Evolutionary conservation across 768 basidiomycete species (phyloP).

Genomic region (Lepiota brunneoincarnata): DNA sequence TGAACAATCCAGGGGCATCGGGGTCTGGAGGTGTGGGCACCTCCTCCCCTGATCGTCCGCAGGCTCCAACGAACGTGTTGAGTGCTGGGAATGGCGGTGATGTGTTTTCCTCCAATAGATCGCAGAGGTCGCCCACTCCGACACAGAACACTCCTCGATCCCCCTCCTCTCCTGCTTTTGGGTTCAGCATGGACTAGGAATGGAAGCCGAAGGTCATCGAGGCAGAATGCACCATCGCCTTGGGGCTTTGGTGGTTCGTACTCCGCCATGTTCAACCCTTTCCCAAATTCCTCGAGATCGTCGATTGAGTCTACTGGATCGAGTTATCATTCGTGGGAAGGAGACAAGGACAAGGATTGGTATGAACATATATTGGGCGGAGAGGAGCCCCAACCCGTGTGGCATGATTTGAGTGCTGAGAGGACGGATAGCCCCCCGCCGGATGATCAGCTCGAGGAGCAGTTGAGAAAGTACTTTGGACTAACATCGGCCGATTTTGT

Average conservation of each 20-base stretch:
- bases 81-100: neutral
- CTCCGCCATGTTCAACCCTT: slow-evolving; percentile 63
- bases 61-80: neutral
- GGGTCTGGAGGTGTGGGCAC: neutral
- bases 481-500: slow-evolving; percentile 68
- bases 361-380: slow-evolving; percentile 50
- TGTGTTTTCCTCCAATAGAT: slow-evolving; percentile 10
- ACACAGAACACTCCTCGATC: slow-evolving; percentile 57
- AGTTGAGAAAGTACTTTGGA: slow-evolving; percentile 63
- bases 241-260: slow-evolving; percentile 37
- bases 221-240: slow-evolving; percentile 50
- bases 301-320: slow-evolving; percentile 81
- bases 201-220: slow-evolving; percentile 50
- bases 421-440: slow-evolving; percentile 53
- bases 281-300: slow-evolving; percentile 73
- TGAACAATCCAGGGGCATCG: neutral
- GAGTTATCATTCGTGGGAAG: slow-evolving; percentile 83
- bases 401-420: slow-evolving; percentile 59
- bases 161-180: slow-evolving; percentile 51
- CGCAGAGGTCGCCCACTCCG: slow-evolving; percentile 63
- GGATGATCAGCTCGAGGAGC: slow-evolving; percentile 60
- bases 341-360: slow-evolving; percentile 48
- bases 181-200: slow-evolving; percentile 35
- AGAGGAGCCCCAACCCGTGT: slow-evolving; percentile 48
- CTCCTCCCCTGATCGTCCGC: slow-evolving; percentile 9